These are phyloP conservation scores for Ascochyta fabae DNA, from an alignment of 2,329 filamentous ascomycete genomes.

Conservation along the genomic window DNA sequence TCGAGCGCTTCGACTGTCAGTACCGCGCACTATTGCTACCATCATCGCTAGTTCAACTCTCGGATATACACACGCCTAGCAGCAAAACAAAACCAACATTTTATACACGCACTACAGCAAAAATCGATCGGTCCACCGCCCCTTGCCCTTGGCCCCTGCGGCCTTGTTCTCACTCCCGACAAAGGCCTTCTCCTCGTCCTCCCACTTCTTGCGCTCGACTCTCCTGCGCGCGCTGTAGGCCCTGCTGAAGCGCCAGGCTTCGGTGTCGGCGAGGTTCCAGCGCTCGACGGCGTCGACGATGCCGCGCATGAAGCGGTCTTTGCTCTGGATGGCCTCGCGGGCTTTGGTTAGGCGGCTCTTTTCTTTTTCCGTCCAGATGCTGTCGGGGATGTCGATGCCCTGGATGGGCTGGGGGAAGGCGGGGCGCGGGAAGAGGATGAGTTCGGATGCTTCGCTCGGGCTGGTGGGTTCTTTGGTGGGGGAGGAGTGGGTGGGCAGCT, in stretches of 20 bases:
- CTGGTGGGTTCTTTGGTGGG: slow-evolving; percentile 63
- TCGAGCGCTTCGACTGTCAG: too few species aligned
- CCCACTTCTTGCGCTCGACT: slow-evolving; percentile 71
- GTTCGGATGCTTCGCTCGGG: slow-evolving; percentile 65
- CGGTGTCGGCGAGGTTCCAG: slow-evolving; percentile 71
- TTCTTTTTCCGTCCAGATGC: slow-evolving; percentile 63
- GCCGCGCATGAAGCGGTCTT: slow-evolving; percentile 35
- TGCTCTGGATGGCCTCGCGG: slow-evolving; percentile 49
- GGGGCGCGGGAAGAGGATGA: slow-evolving; percentile 53
- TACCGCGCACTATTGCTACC: too few species aligned
- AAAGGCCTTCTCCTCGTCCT: slow-evolving; percentile 71
- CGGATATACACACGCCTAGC: too few species aligned
- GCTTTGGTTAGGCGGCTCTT: slow-evolving; percentile 62
- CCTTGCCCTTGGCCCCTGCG: neutral
- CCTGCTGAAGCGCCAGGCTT: slow-evolving; percentile 77
- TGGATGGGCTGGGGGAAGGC: slow-evolving; percentile 55
- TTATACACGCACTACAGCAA: too few species aligned
- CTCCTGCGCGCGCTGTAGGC: slow-evolving; percentile 69
- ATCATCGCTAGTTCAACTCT: too few species aligned
- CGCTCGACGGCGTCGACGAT: slow-evolving; percentile 54
- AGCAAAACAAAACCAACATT: too few species aligned
- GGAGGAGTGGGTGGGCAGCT: slow-evolving; percentile 66
- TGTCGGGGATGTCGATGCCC: slow-evolving; percentile 57
- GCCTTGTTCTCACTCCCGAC: slow-evolving; percentile 60
- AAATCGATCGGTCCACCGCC: slow-evolving; percentile 13